A percentile compares a stretch with the other conserved stretches of the same genome.
Evolutionary conservation across 257 asterid genomes (phyloP).

Genomic region (Solanum pimpinellifolium): DNA sequence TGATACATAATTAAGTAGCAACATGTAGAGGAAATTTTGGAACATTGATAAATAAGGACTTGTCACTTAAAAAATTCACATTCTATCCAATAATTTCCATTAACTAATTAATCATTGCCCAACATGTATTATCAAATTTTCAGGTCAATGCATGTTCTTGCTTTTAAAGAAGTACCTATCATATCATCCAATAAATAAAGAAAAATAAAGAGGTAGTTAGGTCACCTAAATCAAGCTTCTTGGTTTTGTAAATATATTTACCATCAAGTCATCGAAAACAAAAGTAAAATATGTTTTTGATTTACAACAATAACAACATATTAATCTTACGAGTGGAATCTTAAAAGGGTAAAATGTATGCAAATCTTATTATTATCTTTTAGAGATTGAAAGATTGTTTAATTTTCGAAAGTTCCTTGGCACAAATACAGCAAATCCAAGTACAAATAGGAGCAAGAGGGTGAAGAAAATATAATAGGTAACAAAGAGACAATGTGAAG

Average conservation of each 20-base stretch:
- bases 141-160: background rate
- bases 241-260: background rate
- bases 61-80: background rate
- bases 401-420: too few species aligned
- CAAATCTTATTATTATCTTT: too few species aligned
- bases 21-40: background rate
- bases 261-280: background rate
- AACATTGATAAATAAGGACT: background rate
- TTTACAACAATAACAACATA: too few species aligned
- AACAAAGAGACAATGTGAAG: too few species aligned
- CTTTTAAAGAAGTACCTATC: background rate
- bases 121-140: background rate
- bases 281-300: too few species aligned
- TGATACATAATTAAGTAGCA: background rate
- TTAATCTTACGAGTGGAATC: too few species aligned
- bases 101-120: background rate
- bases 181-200: background rate
- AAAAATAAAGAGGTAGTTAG: background rate
- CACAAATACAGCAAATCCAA: too few species aligned
- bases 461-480: too few species aligned
- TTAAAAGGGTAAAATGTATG: too few species aligned
- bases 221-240: background rate
- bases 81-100: background rate
- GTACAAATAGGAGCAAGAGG: too few species aligned
- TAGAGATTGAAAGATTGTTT: too few species aligned